phyloP scores from a whole-genome alignment of 805 yeast genomes.

The Teunomyces stri region DNA sequence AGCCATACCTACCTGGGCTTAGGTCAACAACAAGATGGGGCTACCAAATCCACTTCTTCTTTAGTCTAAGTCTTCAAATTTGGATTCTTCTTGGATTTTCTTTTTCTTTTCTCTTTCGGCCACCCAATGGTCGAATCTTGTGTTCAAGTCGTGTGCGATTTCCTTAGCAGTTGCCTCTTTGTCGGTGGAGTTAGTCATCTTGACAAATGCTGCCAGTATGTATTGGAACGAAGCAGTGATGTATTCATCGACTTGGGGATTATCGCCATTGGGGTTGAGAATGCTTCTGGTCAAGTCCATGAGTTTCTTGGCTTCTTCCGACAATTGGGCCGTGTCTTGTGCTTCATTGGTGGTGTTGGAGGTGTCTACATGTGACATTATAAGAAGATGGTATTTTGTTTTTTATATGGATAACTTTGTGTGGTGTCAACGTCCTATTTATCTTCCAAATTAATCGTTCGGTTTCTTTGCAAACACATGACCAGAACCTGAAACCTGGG shows the following conservation, averaged over 20 bases:
- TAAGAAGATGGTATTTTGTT: background rate
- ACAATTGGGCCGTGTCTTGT: conserved; percentile 1
- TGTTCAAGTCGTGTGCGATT: conserved; percentile 33
- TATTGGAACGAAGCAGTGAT: conserved; percentile 27
- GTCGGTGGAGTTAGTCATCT: conserved; percentile 31
- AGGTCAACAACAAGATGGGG: too few species aligned
- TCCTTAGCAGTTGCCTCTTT: conserved; percentile 32
- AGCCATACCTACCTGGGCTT: too few species aligned
- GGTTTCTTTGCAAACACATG: background rate
- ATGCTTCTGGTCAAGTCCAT: conserved; percentile 12
- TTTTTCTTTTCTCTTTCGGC: conserved; percentile 13
- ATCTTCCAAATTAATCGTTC: background rate
- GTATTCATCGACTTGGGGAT: conserved; percentile 25
- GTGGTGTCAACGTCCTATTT: background rate
- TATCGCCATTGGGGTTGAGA: conserved; percentile 30
- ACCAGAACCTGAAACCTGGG: background rate
- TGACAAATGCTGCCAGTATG: conserved; percentile 21
- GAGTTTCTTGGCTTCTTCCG: conserved; percentile 10
- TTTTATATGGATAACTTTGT: background rate
- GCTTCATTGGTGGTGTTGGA: background rate
- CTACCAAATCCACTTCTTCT: background rate
- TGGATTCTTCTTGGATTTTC: conserved; percentile 7
- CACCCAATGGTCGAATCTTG: conserved; percentile 28
- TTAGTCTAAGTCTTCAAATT: background rate
- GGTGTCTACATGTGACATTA: background rate